phyloP scores from a whole-genome alignment of 2,329 filamentous ascomycete species.

The Stemphylium lycopersici region DNA sequence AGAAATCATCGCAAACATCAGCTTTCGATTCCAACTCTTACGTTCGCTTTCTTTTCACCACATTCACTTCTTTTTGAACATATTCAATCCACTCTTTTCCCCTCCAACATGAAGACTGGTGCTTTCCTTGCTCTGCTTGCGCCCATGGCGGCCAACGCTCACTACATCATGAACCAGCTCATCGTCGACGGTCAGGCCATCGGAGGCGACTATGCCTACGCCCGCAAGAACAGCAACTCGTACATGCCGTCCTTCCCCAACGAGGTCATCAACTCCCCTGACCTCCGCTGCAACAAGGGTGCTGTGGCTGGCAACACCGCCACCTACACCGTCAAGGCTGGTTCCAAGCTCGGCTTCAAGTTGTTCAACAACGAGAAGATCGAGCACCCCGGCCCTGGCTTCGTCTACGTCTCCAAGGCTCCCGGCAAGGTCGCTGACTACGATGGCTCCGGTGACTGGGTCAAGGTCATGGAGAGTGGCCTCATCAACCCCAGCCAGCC shows the following conservation, averaged over 20 bases:
- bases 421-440: constrained; percentile 71
- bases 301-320: constrained; percentile 41
- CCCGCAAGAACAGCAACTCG: constrained; percentile 46
- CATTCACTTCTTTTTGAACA: constrained; percentile 16
- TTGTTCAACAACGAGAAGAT: constrained; percentile 58
- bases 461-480: constrained; percentile 44
- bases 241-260: constrained; percentile 40
- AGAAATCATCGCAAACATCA: constrained; percentile 9
- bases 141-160: constrained; percentile 33
- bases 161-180: constrained; percentile 48
- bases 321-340: constrained; percentile 50
- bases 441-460: constrained; percentile 65
- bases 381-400: constrained; percentile 48
- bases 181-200: constrained; percentile 42
- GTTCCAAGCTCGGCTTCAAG: constrained; percentile 59
- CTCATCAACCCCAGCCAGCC: constrained; percentile 34
- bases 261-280: constrained; percentile 42
- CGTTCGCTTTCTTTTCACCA: constrained; percentile 13
- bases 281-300: constrained; percentile 47
- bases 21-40: constrained; percentile 10
- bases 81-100: constrained; percentile 10
- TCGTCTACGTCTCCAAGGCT: constrained; percentile 53
- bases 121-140: constrained; percentile 35
- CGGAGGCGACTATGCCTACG: constrained; percentile 44
- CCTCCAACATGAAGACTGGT: constrained; percentile 38